A percentile compares a stretch with the other conserved stretches of the same genome.
Conservation (phyloP, 495 filamentous ascomycete species). For the Geoglossum glabrum region DNA sequence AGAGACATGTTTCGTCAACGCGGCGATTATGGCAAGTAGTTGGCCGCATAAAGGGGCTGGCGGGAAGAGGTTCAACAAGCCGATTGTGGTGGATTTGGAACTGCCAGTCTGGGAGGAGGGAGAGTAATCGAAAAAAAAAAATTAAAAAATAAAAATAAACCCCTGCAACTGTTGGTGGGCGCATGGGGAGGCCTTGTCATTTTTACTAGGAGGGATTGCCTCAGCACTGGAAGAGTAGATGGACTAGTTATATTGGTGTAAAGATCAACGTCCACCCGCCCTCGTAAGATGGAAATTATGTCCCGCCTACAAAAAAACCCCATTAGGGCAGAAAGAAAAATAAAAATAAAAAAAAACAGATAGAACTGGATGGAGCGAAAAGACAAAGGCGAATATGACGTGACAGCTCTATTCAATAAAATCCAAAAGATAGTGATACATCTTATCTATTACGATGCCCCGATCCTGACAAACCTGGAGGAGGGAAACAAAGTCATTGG, state of each 20-base stretch:
- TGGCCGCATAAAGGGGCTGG: slow-evolving; percentile 35
- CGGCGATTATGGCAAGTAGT: slow-evolving; percentile 45
- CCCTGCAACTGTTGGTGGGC: too few relatives aligned
- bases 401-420: neutral
- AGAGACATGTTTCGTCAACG: slow-evolving; percentile 65
- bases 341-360: too few relatives aligned
- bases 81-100: slow-evolving; percentile 60
- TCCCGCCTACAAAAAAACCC: too few relatives aligned
- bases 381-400: neutral
- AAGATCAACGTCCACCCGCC: too few relatives aligned
- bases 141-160: too few relatives aligned
- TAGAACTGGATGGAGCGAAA: neutral
- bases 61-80: slow-evolving; percentile 44
- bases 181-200: too few relatives aligned
- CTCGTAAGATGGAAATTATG: too few relatives aligned
- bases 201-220: too few relatives aligned
- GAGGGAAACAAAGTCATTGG: neutral
- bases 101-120: slow-evolving; percentile 28
- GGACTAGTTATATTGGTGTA: too few relatives aligned
- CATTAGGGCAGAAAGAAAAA: too few relatives aligned
- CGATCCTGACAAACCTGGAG: neutral
- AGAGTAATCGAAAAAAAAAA: too few relatives aligned
- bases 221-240: too few relatives aligned
- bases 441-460: neutral
- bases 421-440: neutral